Conservation (phyloP, 129 eudicot species). For the carrot (Daucus carota) region DH1_v3.0 NC_030384.2:33194001-33194500, state of each 20-base stretch:
- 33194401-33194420: constrained; percentile 58
- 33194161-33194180: constrained; percentile 61
- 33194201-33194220: constrained; percentile 59
- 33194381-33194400: constrained; percentile 50
- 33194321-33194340: constrained; percentile 66
- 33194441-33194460: constrained; percentile 63
- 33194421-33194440: constrained; percentile 56
- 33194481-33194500: constrained; percentile 74
- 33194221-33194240: constrained; percentile 55
- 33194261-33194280: constrained; percentile 64
- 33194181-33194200: constrained; percentile 80
- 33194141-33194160: constrained; percentile 54
- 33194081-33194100: constrained; percentile 78
- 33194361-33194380: constrained; percentile 69
- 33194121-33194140: constrained; percentile 45
- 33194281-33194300: constrained; percentile 56
- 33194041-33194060: constrained; percentile 57
- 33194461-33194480: constrained; percentile 74
- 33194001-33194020: constrained; percentile 50
- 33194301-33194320: constrained; percentile 58
- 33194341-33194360: constrained; percentile 51
- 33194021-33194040: constrained; percentile 68
- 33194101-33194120: constrained; percentile 50
- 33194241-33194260: constrained; percentile 75
- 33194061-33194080: constrained; percentile 76